Conservation (phyloP, 352 stramenopile genomes). For the Pythium sukuiense region DNA sequence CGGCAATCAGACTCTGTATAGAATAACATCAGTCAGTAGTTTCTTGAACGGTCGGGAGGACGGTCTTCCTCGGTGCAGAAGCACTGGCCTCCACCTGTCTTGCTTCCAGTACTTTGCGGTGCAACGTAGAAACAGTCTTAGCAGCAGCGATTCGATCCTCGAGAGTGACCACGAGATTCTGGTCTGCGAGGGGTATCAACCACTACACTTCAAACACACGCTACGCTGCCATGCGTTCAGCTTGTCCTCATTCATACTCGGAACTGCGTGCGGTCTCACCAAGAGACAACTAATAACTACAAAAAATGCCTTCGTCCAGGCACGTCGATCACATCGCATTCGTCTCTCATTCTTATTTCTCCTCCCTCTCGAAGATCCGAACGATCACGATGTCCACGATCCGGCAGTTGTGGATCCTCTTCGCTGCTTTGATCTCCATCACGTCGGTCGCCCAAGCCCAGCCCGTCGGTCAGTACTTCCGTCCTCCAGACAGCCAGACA, state of each 20-base stretch:
- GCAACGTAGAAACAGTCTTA: neutral
- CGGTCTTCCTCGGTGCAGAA: neutral
- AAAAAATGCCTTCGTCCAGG: neutral
- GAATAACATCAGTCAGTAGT: no score
- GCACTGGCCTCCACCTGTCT: neutral
- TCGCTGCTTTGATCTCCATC: neutral
- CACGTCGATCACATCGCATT: neutral
- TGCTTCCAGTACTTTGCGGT: neutral
- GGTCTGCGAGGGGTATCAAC: no score
- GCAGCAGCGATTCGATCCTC: neutral
- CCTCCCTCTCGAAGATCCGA: neutral
- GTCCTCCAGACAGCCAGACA: constrained; percentile 21
- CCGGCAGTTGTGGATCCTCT: neutral
- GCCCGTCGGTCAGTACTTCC: constrained; percentile 29
- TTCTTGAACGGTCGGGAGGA: neutral
- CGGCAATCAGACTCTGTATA: no score
- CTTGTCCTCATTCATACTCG: neutral
- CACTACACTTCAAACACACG: neutral
- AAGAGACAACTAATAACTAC: no score
- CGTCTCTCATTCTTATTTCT: neutral
- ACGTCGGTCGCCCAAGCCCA: neutral
- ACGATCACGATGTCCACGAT: neutral
- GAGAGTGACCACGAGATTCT: neutral
- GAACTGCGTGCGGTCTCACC: no score
- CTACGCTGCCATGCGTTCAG: neutral